Percentiles rank a stretch among this genome's conserved stretches.
These are phyloP conservation scores for Sphagnum tenellum DNA, from an alignment of 225 moss, liverwort and hornwort genomes.

Conservation along the genomic window DNA sequence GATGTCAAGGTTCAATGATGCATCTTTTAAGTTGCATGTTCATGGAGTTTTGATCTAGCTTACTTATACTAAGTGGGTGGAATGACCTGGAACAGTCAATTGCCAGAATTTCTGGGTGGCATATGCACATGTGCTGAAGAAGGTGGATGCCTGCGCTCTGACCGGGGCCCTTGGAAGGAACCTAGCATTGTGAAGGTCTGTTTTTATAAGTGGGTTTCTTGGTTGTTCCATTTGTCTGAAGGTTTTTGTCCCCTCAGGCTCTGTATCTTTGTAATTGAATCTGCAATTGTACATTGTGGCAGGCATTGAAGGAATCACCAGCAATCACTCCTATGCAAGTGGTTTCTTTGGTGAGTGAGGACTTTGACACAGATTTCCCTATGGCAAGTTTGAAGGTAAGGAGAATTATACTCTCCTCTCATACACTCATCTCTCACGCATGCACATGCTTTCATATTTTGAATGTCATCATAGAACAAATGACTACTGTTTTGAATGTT, in stretches of 20 bases:
- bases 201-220: no score
- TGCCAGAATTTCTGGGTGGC: conserved; percentile 86
- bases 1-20: no score
- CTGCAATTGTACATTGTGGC: conserved; percentile 2
- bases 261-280: background rate
- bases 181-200: conserved; percentile 55
- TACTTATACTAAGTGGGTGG: no score
- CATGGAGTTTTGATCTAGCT: no score
- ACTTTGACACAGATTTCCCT: conserved; percentile 22
- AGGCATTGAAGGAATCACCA: conserved; percentile 62
- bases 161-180: conserved; percentile 95
- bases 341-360: conserved; percentile 12
- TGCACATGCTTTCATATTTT: no score
- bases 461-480: no score
- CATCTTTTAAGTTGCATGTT: no score
- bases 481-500: no score
- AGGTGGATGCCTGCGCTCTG: conserved; percentile 81
- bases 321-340: conserved; percentile 34
- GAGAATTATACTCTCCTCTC: no score
- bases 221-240: no score
- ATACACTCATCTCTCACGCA: no score
- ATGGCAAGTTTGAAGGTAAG: conserved; percentile 16
- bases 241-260: no score
- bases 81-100: conserved; percentile 44
- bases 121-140: conserved; percentile 67